Evolutionary conservation across 129 eudicot genomes (phyloP).

Genomic region (Artemisia tridentata): DNA sequence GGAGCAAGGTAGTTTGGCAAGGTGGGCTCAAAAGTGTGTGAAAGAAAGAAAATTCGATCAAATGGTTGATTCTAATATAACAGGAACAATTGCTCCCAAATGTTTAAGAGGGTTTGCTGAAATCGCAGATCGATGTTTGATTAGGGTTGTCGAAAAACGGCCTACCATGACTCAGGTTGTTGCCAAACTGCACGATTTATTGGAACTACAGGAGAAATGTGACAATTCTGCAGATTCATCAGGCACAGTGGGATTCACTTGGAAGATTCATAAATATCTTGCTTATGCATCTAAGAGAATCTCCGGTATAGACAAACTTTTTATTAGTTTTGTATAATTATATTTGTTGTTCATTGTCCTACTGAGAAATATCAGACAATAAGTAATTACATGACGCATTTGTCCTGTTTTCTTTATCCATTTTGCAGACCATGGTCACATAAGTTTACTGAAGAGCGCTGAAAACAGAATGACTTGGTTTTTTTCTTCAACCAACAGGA

Average conservation of each 20-base stretch:
- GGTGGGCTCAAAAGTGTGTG: slow-evolving; percentile 24
- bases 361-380: too few relatives aligned
- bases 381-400: too few relatives aligned
- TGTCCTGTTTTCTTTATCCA: too few relatives aligned
- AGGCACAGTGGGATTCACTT: background rate
- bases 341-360: too few relatives aligned
- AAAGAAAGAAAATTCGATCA: slow-evolving; percentile 20
- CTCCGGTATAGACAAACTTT: background rate
- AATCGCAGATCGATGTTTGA: slow-evolving; percentile 23
- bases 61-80: slow-evolving; percentile 17
- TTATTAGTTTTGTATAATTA: too few relatives aligned
- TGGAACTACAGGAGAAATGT: slow-evolving; percentile 14
- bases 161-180: slow-evolving; percentile 34
- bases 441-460: too few relatives aligned
- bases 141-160: slow-evolving; percentile 4
- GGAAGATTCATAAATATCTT: background rate
- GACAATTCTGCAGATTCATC: background rate
- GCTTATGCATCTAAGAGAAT: background rate
- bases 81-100: slow-evolving; percentile 1
- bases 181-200: slow-evolving; percentile 16
- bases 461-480: too few relatives aligned
- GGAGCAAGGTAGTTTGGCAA: slow-evolving; percentile 26
- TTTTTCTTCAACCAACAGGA: too few relatives aligned
- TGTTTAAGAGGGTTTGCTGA: slow-evolving; percentile 11
- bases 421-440: too few relatives aligned